Conservation (phyloP, 2,329 filamentous ascomycete genomes). For the Pseudogymnoascus sp. region DNA sequence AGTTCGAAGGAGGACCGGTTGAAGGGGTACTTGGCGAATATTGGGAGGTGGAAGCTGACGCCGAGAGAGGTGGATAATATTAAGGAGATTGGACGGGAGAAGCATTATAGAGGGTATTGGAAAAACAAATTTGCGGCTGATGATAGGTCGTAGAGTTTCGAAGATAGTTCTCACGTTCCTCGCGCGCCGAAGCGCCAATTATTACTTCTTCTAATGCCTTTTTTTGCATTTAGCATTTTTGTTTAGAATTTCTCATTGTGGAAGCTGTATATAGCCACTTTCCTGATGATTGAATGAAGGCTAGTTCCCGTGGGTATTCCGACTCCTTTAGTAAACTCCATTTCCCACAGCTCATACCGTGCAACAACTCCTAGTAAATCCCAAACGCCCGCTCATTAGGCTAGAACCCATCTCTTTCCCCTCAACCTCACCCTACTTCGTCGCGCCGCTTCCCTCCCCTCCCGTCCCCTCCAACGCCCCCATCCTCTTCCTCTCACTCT, state of each 20-base stretch:
- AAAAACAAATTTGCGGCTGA: constrained; percentile 42
- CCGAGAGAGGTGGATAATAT: constrained; percentile 52
- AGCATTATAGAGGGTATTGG: constrained; percentile 58
- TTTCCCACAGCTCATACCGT: neutral
- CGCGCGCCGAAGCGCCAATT: neutral
- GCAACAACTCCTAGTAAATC: neutral
- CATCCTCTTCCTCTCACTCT: neutral
- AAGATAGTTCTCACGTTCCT: neutral
- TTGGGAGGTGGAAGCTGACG: constrained; percentile 51
- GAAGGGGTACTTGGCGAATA: constrained; percentile 44
- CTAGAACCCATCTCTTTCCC: neutral
- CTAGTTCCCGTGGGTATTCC: neutral
- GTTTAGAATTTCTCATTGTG: neutral
- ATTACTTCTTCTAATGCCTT: neutral
- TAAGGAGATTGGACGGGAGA: constrained; percentile 46
- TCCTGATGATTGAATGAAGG: neutral
- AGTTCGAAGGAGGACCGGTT: constrained; percentile 51
- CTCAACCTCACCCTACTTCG: neutral
- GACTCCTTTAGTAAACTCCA: neutral
- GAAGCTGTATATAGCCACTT: neutral
- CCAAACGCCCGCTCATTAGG: neutral
- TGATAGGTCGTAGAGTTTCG: constrained; percentile 37
- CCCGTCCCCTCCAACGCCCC: neutral
- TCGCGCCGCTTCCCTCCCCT: neutral
- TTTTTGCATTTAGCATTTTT: neutral